A percentile compares a stretch with the other conserved stretches of the same genome.
Conservation (phyloP, 1,139 yeast species). For the Kurtzmaniella natalensis region DNA sequence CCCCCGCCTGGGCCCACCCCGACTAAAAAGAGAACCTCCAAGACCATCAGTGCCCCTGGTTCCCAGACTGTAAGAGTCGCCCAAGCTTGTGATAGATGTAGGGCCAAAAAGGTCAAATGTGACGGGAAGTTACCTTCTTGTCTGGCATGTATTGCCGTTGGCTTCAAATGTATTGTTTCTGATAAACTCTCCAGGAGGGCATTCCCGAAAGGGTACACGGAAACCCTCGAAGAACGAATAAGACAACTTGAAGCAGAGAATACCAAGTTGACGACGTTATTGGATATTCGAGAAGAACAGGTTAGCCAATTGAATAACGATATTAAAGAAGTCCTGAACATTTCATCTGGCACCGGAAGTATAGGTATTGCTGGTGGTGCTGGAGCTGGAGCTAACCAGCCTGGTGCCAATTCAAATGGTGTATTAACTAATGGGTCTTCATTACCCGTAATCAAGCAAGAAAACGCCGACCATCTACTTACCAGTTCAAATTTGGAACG, state of each 20-base stretch:
- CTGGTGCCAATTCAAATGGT: neutral
- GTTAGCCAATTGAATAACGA: constrained; percentile 24
- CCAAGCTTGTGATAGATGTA: constrained; percentile 84
- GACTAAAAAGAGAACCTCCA: constrained; percentile 23
- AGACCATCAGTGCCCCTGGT: constrained; percentile 64
- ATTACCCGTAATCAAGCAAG: too few relatives aligned
- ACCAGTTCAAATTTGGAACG: constrained; percentile 13
- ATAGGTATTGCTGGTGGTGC: neutral
- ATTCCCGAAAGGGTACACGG: constrained; percentile 49
- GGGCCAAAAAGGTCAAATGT: constrained; percentile 75
- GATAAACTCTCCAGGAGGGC: constrained; percentile 43
- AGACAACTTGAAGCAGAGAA: constrained; percentile 44
- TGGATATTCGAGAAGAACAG: constrained; percentile 62
- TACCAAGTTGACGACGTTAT: constrained; percentile 40
- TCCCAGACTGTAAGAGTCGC: constrained; percentile 56
- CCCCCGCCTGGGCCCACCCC: too few relatives aligned
- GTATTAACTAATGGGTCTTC: neutral
- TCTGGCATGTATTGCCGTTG: constrained; percentile 39
- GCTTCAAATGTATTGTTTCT: constrained; percentile 42
- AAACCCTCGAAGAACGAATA: constrained; percentile 42
- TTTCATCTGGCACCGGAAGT: neutral
- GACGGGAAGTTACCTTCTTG: constrained; percentile 58
- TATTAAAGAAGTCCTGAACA: constrained; percentile 6
- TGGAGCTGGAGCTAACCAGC: neutral
- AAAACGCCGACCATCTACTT: neutral